Evolutionary conservation across 345 rosid species (phyloP).

Genomic region (Eucalyptus caleyi): DNA sequence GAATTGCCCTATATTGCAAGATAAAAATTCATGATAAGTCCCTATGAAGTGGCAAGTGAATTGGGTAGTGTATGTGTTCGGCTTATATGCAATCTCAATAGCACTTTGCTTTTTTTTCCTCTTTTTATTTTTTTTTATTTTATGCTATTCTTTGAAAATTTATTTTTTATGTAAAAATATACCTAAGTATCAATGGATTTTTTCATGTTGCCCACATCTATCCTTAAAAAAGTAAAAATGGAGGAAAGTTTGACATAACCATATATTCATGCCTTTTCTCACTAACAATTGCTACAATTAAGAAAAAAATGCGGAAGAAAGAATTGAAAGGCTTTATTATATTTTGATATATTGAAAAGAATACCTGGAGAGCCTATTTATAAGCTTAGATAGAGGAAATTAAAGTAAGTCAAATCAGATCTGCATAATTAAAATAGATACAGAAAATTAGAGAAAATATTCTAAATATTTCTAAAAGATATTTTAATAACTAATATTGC

Average conservation of each 20-base stretch:
- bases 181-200: not conserved
- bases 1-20: not conserved
- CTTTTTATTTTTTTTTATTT: not conserved
- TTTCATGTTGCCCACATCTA: not conserved
- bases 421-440: too few species aligned
- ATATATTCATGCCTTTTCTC: too few species aligned
- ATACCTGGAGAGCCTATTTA: too few species aligned
- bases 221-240: fast-evolving
- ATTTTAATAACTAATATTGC: too few species aligned
- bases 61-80: not conserved
- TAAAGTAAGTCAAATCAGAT: too few species aligned
- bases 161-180: not conserved
- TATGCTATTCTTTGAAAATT: not conserved
- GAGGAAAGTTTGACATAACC: not conserved
- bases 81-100: not conserved
- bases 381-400: too few species aligned
- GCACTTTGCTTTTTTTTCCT: too few species aligned
- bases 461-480: fast-evolving
- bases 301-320: too few species aligned
- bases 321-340: too few species aligned
- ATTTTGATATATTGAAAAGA: too few species aligned
- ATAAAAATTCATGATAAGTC: not conserved
- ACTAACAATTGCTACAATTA: too few species aligned
- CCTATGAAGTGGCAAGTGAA: not conserved
- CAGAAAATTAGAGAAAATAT: too few species aligned